These are phyloP conservation scores for Teratosphaeria gauchensis DNA, from an alignment of 2,329 filamentous ascomycete genomes.

Conservation along the genomic window DNA sequence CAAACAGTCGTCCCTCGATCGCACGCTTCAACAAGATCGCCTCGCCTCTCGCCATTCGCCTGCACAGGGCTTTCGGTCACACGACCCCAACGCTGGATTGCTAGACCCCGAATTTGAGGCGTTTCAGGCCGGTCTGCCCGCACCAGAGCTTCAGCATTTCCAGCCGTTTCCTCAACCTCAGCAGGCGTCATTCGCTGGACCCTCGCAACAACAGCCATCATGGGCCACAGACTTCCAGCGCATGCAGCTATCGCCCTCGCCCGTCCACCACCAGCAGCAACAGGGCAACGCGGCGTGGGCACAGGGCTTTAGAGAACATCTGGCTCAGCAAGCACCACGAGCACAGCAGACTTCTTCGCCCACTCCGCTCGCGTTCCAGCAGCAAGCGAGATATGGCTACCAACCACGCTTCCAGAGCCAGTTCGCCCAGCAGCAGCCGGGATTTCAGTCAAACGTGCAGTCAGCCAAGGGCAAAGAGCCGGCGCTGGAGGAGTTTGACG, in stretches of 20 bases:
- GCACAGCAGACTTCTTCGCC: conserved; percentile 16
- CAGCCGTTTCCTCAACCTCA: conserved; percentile 13
- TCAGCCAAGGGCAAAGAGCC: conserved; percentile 24
- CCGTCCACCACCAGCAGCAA: conserved; percentile 40
- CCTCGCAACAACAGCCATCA: conserved; percentile 23
- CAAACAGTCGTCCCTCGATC: conserved; percentile 58
- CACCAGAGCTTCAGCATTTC: conserved; percentile 26
- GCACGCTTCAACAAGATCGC: conserved; percentile 65
- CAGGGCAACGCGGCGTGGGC: conserved; percentile 43
- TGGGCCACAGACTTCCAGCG: conserved; percentile 44
- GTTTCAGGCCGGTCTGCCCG: conserved; percentile 48
- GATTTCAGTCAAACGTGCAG: conserved; percentile 1
- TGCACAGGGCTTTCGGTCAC: conserved; percentile 52
- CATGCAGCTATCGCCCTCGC: conserved; percentile 31
- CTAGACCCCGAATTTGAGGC: conserved; percentile 60
- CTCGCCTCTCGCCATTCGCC: conserved; percentile 43
- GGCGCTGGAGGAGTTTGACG: conserved; percentile 38
- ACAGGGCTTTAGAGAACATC: conserved; percentile 47
- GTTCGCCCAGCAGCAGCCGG: conserved; percentile 15
- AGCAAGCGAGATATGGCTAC: conserved; percentile 20
- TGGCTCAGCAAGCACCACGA: conserved; percentile 26
- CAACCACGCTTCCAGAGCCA: conserved; percentile 17
- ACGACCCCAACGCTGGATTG: conserved; percentile 42
- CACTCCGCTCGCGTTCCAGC: conserved; percentile 24
- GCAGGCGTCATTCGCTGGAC: conserved; percentile 14